Evolutionary conservation across 2,329 filamentous ascomycete genomes (phyloP).

Genomic region (Fusarium tricinctum): DNA sequence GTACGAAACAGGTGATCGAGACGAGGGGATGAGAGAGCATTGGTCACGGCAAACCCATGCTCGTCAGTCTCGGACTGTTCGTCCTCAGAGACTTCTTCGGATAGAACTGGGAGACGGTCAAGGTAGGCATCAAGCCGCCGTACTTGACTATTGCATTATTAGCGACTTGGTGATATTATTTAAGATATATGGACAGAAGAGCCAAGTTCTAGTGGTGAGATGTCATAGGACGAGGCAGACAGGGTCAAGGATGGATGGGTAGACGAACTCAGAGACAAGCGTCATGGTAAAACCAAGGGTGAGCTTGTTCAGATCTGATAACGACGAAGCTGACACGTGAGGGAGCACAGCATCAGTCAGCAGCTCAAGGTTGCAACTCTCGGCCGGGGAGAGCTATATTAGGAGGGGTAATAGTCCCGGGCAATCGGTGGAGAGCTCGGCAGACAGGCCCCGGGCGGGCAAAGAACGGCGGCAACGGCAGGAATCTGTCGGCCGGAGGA

Average conservation of each 20-base stretch:
- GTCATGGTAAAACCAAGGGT: slow-evolving; percentile 44
- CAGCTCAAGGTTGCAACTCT: slow-evolving; percentile 23
- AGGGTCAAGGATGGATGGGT: slow-evolving; percentile 35
- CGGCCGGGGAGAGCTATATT: slow-evolving; percentile 18
- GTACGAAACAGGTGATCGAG: slow-evolving; percentile 75
- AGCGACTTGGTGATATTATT: slow-evolving; percentile 30
- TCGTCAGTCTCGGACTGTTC: slow-evolving; percentile 56
- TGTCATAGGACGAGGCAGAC: not conserved
- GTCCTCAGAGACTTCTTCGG: slow-evolving; percentile 59
- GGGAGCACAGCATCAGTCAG: slow-evolving; percentile 37
- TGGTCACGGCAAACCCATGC: slow-evolving; percentile 54
- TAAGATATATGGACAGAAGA: slow-evolving; percentile 4
- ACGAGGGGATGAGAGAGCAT: slow-evolving; percentile 65
- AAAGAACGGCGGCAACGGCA: slow-evolving; percentile 5
- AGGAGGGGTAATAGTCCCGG: slow-evolving; percentile 15
- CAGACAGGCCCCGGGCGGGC: slow-evolving; percentile 16
- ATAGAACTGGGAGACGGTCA: slow-evolving; percentile 67
- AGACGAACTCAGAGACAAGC: slow-evolving; percentile 51
- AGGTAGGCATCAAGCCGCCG: slow-evolving; percentile 75
- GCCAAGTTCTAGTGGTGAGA: not conserved
- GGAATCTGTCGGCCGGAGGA: slow-evolving; percentile 18
- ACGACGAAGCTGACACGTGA: slow-evolving; percentile 15
- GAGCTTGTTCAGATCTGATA: slow-evolving; percentile 32
- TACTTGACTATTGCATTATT: slow-evolving; percentile 64
- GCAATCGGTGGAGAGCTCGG: slow-evolving; percentile 34